Evolutionary conservation across 768 basidiomycete species (phyloP).

Genomic region (Kwoniella europaea): DNA sequence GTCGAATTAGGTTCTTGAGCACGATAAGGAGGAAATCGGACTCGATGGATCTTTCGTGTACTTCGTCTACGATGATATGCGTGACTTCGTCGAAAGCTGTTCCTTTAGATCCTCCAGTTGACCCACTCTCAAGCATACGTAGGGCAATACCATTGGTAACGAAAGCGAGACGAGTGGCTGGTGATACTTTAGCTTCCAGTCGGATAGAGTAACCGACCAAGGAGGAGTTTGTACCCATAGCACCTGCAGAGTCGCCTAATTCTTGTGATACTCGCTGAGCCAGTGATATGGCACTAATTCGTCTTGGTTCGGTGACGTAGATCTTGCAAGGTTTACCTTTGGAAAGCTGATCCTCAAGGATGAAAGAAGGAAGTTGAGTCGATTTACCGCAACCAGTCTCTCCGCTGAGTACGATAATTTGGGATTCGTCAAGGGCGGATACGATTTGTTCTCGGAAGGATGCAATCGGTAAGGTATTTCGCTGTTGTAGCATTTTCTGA

Average conservation of each 20-base stretch:
- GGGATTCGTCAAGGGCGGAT: slow-evolving; percentile 70
- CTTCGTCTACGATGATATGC: slow-evolving; percentile 97
- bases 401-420: slow-evolving; percentile 84
- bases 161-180: slow-evolving; percentile 71
- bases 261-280: slow-evolving; percentile 94
- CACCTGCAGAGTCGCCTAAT: slow-evolving; percentile 77
- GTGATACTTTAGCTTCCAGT: slow-evolving; percentile 81
- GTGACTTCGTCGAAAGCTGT: slow-evolving; percentile 92
- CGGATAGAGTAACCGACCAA: slow-evolving; percentile 94
- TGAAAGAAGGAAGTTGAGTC: slow-evolving; percentile 91
- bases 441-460: slow-evolving; percentile 76
- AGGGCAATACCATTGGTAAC: slow-evolving; percentile 94
- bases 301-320: slow-evolving; percentile 90
- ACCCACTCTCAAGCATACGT: slow-evolving; percentile 91
- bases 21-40: slow-evolving; percentile 96
- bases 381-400: slow-evolving; percentile 92
- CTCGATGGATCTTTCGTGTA: slow-evolving; percentile 96
- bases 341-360: slow-evolving; percentile 85
- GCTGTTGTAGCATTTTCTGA: slow-evolving; percentile 84
- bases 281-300: slow-evolving; percentile 93
- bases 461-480: slow-evolving; percentile 84
- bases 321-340: slow-evolving; percentile 84
- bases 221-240: slow-evolving; percentile 75
- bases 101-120: slow-evolving; percentile 71
- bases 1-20: slow-evolving; percentile 76